phyloP scores from a whole-genome alignment of 140 eudicot genomes.

The Ambrosia hybrid region DNA sequence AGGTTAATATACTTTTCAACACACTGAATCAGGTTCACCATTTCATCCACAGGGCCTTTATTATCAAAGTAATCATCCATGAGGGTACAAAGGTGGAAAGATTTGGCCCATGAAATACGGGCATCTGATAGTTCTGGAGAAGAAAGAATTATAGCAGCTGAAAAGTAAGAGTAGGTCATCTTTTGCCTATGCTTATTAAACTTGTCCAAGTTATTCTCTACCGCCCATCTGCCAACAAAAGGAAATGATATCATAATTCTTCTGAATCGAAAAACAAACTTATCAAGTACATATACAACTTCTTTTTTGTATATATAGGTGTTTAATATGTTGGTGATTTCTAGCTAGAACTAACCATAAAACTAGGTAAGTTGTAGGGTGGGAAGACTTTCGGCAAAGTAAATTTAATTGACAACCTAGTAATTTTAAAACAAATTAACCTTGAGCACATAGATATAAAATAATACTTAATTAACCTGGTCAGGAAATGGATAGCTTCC shows the following conservation, averaged over 20 bases:
- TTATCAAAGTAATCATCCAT: slow-evolving; percentile 83
- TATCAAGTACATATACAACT: background rate
- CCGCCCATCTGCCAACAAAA: slow-evolving; percentile 55
- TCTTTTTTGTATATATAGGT: too few relatives aligned
- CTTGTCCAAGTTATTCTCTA: slow-evolving; percentile 57
- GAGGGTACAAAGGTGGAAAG: slow-evolving; percentile 49
- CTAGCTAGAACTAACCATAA: too few relatives aligned
- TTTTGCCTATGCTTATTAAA: slow-evolving; percentile 55
- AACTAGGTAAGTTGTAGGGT: too few relatives aligned
- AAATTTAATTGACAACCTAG: too few relatives aligned
- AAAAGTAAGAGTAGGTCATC: slow-evolving; percentile 60
- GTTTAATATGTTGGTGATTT: too few relatives aligned
- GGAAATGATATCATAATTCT: background rate
- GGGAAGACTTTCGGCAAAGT: too few relatives aligned
- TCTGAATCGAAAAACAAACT: background rate
- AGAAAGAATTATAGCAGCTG: slow-evolving; percentile 53
- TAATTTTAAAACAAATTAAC: too few relatives aligned
- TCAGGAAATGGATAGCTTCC: too few relatives aligned
- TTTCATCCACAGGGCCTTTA: slow-evolving; percentile 65
- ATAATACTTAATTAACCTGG: too few relatives aligned
- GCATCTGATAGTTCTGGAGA: slow-evolving; percentile 47
- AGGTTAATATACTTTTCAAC: slow-evolving; percentile 45
- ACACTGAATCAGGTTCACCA: slow-evolving; percentile 52
- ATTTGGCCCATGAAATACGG: slow-evolving; percentile 77
- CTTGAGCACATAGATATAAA: too few relatives aligned